Base-by-base conservation (phyloP, 176 grass and related monocot species). In the Oryza glumipatula region DNA sequence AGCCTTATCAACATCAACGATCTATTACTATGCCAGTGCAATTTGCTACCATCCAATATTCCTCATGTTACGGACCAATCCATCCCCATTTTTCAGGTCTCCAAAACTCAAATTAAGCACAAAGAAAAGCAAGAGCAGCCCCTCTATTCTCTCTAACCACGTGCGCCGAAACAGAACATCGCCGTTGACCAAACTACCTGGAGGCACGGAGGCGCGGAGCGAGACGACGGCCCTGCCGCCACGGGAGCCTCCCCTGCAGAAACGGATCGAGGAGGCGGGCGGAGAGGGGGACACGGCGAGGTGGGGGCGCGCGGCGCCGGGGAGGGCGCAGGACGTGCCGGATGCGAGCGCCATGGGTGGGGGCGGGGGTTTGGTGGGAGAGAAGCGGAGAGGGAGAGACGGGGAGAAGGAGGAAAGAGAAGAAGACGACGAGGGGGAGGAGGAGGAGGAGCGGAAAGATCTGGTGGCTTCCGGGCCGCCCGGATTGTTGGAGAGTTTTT, bases 291-390 rank as follows among this genome's bases (percentile, higher is more conserved):
- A 92, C 4, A 86, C 74, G 4, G 75, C 15, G 76, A 88, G 80
- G 73, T 87, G 47, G 32, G 7, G 28, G 3, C 67, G 70, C 1
- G 26, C 44, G 21, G 65, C 72, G 67, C 78, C 72, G 5, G 86
- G 35, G 9, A 89, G 79, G 7, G 21, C 33, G 70, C 76, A 66
- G 46, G 80, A 32, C 38, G 86, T 49, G 76, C 90, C 76, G 44
- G 86, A 85, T 5, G 90, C 86, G 68, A 92, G 72, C 77, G 78
- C 82, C 86, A 92, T 88, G 86, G 74, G 67, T 24, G 33, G 67
- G 67, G 44, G 19, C n/a, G 11, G 63, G 3, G 54, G 54, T 1
- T 58, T n/a, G 54, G 54, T 58, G 6, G 49, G 49, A 5, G 48
- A 16, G 48, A 51, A 5, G 48, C 13, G 14, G 38, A 39, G 38